Conservation (phyloP, 2,329 filamentous ascomycete genomes). For the Cryphonectria japonica region DNA sequence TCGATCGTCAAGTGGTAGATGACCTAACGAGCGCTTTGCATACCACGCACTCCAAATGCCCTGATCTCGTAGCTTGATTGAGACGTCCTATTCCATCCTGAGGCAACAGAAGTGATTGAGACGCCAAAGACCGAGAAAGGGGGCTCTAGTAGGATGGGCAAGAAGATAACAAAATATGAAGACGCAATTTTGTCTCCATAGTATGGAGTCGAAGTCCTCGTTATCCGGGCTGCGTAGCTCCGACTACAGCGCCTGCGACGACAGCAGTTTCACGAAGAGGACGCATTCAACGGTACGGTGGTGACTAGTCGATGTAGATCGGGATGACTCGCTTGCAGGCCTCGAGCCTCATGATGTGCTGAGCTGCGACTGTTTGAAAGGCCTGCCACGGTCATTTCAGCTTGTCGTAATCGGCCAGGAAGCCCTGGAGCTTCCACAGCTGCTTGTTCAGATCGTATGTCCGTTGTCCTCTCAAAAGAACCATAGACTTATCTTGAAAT, state of each 20-base stretch:
- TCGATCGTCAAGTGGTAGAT: neutral
- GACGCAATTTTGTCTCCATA: neutral
- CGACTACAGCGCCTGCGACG: neutral
- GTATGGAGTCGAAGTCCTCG: neutral
- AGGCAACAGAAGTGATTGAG: neutral
- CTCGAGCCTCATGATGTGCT: neutral
- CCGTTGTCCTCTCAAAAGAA: constrained; percentile 48
- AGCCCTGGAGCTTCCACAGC: constrained; percentile 64
- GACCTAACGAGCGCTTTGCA: neutral
- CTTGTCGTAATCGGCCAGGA: constrained; percentile 39
- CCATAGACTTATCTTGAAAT: constrained; percentile 44
- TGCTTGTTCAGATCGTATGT: constrained; percentile 52
- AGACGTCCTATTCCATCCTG: neutral
- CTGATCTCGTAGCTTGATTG: neutral
- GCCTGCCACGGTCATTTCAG: neutral
- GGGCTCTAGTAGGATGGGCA: neutral
- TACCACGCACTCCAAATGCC: neutral
- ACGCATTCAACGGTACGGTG: neutral
- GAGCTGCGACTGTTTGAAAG: neutral
- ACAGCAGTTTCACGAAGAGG: neutral
- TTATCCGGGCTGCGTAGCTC: neutral
- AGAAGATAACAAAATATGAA: neutral
- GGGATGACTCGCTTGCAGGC: neutral
- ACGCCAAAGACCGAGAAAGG: neutral
- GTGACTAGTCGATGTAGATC: neutral